Base-by-base conservation (phyloP, 2,329 filamentous ascomycete genomes). In the Fusarium virguliforme region DNA sequence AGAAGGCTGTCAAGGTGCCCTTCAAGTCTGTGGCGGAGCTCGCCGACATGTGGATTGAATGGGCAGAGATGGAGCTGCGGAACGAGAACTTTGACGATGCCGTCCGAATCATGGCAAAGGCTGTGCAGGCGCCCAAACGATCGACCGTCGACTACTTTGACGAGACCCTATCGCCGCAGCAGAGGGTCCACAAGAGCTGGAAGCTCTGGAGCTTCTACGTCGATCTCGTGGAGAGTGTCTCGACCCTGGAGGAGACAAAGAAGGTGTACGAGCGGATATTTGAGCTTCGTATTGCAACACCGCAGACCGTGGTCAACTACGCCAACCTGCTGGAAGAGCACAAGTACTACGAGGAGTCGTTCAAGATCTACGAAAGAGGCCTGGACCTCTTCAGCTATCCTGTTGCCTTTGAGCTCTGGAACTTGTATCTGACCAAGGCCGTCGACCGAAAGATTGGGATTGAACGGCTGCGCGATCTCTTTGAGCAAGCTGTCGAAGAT, bases 111-210 rank as follows among this genome's bases (percentile, higher is more conserved):
- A 98, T 99, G 95, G 93, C 94, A 41, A 98, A 97, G 81, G 96
- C 96, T 18, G 95, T 96, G 6, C 95, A 97, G 80, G 94, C 96
- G n/a, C 95, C 96, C 0, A 98, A 98, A 81, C 87, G 94, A 72
- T 98, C 95, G n/a, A 97, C 91, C 3, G 94, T 99, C n/a, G 96
- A 99, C 83, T 99, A 98, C 79, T 99, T 98, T 77, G 96, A 99
- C 79, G 97, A 99, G 79, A 94, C 89, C 0, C 85, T 99, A 7
- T 94, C 94, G 2, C 95, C 96, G 4, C 96, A 99, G 79, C 96
- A 98, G 83, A 90, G 97, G 69, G 93, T 99, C 4, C 96, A 99
- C 84, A 99, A 99, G 86, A 97, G 94, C 79, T 99, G 96, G 96
- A 99, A 98, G 81, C 84, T 99, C 10, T 99, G 96, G 96, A 97